These are phyloP conservation scores for Cardamine occulta DNA, from an alignment of 345 rosid genomes.

Conservation along the genomic window DNA sequence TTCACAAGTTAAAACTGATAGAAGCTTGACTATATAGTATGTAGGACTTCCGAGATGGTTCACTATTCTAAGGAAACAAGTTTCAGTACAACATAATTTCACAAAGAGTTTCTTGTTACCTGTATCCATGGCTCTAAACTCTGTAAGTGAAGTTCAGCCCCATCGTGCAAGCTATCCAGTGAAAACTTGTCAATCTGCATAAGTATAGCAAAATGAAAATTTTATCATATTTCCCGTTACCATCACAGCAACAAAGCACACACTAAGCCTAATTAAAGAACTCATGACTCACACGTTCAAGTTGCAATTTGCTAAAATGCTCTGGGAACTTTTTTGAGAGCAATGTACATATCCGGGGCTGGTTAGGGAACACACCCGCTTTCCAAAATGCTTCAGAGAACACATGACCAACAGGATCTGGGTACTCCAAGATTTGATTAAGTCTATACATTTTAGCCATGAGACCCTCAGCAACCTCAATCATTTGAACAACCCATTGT, in stretches of 20 bases:
- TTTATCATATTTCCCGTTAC: slow-evolving; percentile 3
- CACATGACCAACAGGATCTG: slow-evolving; percentile 74
- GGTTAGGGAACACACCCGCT: slow-evolving; percentile 84
- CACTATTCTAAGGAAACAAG: slow-evolving; percentile 14
- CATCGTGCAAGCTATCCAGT: slow-evolving; percentile 83
- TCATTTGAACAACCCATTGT: slow-evolving; percentile 89
- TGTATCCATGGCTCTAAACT: slow-evolving; percentile 98
- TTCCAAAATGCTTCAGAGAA: slow-evolving; percentile 95
- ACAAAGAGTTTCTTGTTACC: slow-evolving; percentile 46
- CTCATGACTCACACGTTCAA: slow-evolving; percentile 77
- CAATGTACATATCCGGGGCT: slow-evolving; percentile 82
- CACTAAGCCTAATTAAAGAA: not conserved
- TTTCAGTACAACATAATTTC: slow-evolving; percentile 20
- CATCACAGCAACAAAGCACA: slow-evolving; percentile 25
- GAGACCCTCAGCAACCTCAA: slow-evolving; percentile 92
- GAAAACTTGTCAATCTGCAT: slow-evolving; percentile 88
- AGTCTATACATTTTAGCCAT: slow-evolving; percentile 97
- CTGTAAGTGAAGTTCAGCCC: slow-evolving; percentile 89
- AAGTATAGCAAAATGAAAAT: not conserved
- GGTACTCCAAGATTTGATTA: slow-evolving; percentile 90
- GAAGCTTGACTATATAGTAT: slow-evolving; percentile 25
- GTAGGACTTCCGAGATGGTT: slow-evolving; percentile 14
- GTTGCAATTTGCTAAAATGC: slow-evolving; percentile 92
- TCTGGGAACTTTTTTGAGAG: slow-evolving; percentile 96
- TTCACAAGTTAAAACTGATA: not conserved